Evolutionary conservation across 192 early-diverging fungal species (phyloP), one percentile per base, ranked within the genome.

Genomic region (Dimargaris cristalligena): DNA sequence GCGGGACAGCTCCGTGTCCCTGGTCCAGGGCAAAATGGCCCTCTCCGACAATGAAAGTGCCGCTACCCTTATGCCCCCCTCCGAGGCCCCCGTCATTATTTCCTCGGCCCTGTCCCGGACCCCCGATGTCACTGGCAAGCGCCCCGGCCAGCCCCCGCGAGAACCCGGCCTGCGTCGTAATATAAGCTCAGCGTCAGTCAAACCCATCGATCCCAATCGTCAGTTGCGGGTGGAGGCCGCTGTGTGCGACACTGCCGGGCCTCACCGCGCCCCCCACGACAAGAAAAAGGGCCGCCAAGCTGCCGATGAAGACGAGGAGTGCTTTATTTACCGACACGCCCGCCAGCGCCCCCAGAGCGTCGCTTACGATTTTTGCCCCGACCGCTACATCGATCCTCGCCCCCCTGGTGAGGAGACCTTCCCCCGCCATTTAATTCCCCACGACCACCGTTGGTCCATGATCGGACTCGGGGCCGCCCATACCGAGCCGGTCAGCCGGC

Each of bases 321-420:
- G 69, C 64, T 71, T 71, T 38, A 71, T 74, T 4, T 74, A 74
- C 56, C 73, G 69, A 61, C 64, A 74, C 59, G 65, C 73, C 61
- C 69, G 73, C 11, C 68, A 54, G 60, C 70, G 73, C 52, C 67
- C 70, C 23, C 32, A 32, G 10, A 54, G 52, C 29, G 52, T 54
- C 10, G 52, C 52, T 4, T 33, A 54, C 28, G 52, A 54, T 30
- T 32, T 54, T 9, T 31, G 29, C 32, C 32, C 4, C 10, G 3
- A 4, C 28, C n/a, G 29, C 11, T 16, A 16, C 10, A 4, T 22
- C 11, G 45, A 46, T 22, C 45, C 20, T 10, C 45, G 45, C 11
- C 11, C 23, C 45, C n/a, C n/a, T n/a, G n/a, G n/a, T n/a, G n/a
- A n/a, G n/a, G 46, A 47, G n/a, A 1, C n/a, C n/a, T 3, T 47